Percentiles rank a stretch among this genome's conserved stretches.
Evolutionary conservation across 148 eudicot species (phyloP).

Genomic region (Rheum nobile): DNA sequence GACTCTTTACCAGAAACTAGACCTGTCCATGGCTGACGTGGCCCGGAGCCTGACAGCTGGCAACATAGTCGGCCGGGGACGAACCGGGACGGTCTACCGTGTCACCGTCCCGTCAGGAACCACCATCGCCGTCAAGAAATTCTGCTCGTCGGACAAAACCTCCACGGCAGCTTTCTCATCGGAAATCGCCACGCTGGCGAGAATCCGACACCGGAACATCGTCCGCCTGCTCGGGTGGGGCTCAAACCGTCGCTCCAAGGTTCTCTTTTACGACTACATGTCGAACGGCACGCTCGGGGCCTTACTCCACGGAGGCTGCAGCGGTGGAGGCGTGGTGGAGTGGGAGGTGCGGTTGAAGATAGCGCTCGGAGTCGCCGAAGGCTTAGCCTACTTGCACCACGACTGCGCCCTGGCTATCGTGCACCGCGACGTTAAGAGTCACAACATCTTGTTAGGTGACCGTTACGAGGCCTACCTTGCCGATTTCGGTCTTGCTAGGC

Average conservation of each 20-base stretch:
- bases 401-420: conserved; percentile 75
- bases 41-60: conserved; percentile 34
- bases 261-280: conserved; percentile 66
- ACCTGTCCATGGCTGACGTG: conserved; percentile 65
- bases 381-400: conserved; percentile 78
- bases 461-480: conserved; percentile 75
- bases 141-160: conserved; percentile 40
- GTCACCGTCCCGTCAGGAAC: conserved; percentile 29
- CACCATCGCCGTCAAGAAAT: conserved; percentile 55
- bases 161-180: conserved; percentile 61
- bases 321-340: conserved; percentile 25
- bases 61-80: conserved; percentile 63
- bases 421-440: conserved; percentile 79
- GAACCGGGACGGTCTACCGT: conserved; percentile 52
- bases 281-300: conserved; percentile 58
- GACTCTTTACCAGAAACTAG: conserved; percentile 71
- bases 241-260: conserved; percentile 50
- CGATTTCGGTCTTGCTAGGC: conserved; percentile 83
- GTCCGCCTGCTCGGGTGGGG: conserved; percentile 79
- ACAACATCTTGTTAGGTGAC: conserved; percentile 76
- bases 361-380: conserved; percentile 79
- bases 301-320: conserved; percentile 33
- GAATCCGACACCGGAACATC: conserved; percentile 76
- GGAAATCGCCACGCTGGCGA: conserved; percentile 62
- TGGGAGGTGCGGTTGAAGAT: conserved; percentile 77